Conservation (phyloP, 495 filamentous ascomycete genomes). For the Tuber melanosporum region DNA sequence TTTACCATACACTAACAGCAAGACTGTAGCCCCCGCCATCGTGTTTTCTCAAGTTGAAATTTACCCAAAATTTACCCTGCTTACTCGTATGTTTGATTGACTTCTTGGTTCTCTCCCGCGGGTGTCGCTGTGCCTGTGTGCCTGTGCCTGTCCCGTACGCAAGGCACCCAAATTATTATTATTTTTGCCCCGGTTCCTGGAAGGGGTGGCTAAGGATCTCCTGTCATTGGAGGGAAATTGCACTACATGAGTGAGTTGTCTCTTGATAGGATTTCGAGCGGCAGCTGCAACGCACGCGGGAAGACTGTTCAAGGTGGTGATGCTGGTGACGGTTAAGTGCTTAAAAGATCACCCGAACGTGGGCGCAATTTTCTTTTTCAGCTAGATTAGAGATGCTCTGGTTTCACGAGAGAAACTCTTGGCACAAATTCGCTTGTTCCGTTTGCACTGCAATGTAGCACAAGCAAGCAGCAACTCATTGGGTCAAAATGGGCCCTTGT, state of each 20-base stretch:
- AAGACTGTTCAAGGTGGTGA: not conserved
- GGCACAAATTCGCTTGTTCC: not conserved
- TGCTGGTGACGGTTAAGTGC: not conserved
- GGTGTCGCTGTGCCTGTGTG: not conserved
- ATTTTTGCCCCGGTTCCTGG: not conserved
- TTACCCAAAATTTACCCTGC: not conserved
- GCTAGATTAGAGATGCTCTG: not conserved
- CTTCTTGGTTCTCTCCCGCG: not conserved
- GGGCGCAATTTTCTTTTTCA: not conserved
- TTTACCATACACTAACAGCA: not conserved
- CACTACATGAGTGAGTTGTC: not conserved
- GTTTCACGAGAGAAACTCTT: not conserved
- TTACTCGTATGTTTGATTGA: not conserved
- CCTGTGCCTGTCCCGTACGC: not conserved
- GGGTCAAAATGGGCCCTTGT: not conserved
- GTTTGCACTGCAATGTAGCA: not conserved
- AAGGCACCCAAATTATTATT: not conserved
- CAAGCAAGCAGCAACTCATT: not conserved
- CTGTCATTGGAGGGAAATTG: not conserved
- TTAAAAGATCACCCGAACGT: not conserved
- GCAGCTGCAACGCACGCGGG: not conserved
- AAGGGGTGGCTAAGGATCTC: not conserved
- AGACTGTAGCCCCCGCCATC: not conserved
- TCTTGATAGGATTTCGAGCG: not conserved
- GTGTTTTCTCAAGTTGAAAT: not conserved